These are phyloP conservation scores for Coemansia sp. DNA, from an alignment of 192 early-diverging fungal genomes.

Conservation along the genomic window DNA sequence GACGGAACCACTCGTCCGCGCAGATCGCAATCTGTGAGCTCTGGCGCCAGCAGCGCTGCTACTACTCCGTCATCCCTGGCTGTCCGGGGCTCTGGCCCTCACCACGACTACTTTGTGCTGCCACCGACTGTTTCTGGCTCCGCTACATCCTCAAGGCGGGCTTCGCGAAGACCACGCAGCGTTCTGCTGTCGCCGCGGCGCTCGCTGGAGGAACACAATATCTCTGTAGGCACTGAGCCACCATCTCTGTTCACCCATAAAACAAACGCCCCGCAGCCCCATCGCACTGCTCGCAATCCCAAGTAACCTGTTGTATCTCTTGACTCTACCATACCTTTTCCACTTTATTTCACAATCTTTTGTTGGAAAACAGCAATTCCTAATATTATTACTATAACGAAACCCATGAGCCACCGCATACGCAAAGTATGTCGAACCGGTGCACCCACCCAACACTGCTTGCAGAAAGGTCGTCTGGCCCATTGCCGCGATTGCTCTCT, in stretches of 20 bases:
- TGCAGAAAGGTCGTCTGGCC: background rate
- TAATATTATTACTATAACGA: slow-evolving; percentile 15
- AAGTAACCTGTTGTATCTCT: slow-evolving; percentile 17
- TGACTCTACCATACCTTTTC: background rate
- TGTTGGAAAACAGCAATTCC: background rate
- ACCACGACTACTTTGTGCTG: slow-evolving; percentile 45
- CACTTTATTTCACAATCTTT: slow-evolving; percentile 2
- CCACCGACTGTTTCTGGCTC: slow-evolving; percentile 9
- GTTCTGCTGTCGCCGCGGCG: slow-evolving; percentile 54
- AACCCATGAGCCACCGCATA: slow-evolving; percentile 51
- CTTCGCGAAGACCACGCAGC: slow-evolving; percentile 46
- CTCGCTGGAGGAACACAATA: slow-evolving; percentile 53
- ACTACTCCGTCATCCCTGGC: slow-evolving; percentile 38
- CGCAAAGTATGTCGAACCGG: slow-evolving; percentile 40
- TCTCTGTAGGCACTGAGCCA: slow-evolving; percentile 7
- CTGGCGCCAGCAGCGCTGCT: slow-evolving; percentile 42
- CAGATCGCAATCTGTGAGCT: slow-evolving; percentile 55
- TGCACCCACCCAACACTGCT: slow-evolving; percentile 29
- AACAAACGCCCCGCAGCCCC: slow-evolving; percentile 18
- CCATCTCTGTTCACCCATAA: slow-evolving; percentile 40
- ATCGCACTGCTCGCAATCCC: slow-evolving; percentile 28
- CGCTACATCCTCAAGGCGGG: slow-evolving; percentile 21
- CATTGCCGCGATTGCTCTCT: slow-evolving; percentile 2
- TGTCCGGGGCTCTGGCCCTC: slow-evolving; percentile 36
- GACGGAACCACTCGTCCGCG: slow-evolving; percentile 39